Conservation (phyloP, 768 basidiomycete species). For the Paxillus ammoniavirescens region DNA sequence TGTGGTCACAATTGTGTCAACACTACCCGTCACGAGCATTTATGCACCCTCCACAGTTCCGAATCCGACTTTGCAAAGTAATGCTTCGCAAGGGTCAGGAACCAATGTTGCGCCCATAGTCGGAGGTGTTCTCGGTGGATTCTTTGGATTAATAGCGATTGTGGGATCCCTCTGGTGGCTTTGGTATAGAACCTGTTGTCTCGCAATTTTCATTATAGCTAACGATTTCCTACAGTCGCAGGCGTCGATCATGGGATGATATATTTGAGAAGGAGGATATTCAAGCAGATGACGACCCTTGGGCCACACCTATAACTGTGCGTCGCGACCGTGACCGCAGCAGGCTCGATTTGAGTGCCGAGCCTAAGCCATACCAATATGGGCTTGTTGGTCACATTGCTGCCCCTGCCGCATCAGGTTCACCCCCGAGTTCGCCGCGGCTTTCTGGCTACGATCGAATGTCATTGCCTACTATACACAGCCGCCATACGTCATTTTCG, state of each 20-base stretch:
- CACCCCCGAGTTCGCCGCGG: conserved; percentile 34
- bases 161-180: conserved; percentile 49
- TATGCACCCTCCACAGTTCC: conserved; percentile 18
- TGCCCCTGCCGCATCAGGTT: conserved; percentile 29
- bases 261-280: conserved; percentile 45
- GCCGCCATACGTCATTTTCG: conserved; percentile 26
- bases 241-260: conserved; percentile 48
- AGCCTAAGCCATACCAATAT: conserved; percentile 62
- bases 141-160: conserved; percentile 47
- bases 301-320: conserved; percentile 15
- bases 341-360: conserved; percentile 31
- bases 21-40: conserved; percentile 31
- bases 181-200: conserved; percentile 36
- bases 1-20: conserved; percentile 37
- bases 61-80: conserved; percentile 16
- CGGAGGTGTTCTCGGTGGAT: conserved; percentile 54
- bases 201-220: conserved; percentile 8
- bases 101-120: conserved; percentile 45
- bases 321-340: conserved; percentile 23
- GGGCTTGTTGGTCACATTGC: conserved; percentile 52
- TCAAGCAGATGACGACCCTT: conserved; percentile 26
- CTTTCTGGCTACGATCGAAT: conserved; percentile 18
- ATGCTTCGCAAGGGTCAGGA: conserved; percentile 17
- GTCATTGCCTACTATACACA: conserved; percentile 15
- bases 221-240: conserved; percentile 35